Percentiles rank a stretch among this genome's conserved stretches.
These are phyloP conservation scores for Fusarium redolens DNA, from an alignment of 2,329 filamentous ascomycete species.

Conservation along the genomic window DNA sequence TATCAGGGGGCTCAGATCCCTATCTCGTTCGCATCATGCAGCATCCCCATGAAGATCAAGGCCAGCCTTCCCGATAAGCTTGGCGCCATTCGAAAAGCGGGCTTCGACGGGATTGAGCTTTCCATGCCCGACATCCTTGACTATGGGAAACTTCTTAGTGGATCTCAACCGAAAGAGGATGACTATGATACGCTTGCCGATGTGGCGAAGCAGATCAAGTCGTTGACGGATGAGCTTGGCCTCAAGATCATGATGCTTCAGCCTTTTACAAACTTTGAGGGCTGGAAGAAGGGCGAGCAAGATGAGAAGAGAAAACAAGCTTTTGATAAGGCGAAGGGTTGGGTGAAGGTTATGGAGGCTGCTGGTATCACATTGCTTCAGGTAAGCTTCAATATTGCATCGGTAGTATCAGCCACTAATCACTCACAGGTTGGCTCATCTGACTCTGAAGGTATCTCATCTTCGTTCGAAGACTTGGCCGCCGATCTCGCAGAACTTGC, in stretches of 20 bases:
- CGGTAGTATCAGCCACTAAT: not conserved
- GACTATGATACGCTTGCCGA: constrained; percentile 69
- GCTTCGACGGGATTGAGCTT: constrained; percentile 78
- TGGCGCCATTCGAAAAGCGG: constrained; percentile 70
- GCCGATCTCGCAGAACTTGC: constrained; percentile 72
- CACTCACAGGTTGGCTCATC: constrained; percentile 66
- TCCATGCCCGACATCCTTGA: constrained; percentile 77
- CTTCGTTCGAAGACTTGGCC: constrained; percentile 63
- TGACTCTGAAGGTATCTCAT: constrained; percentile 68
- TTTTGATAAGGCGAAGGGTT: constrained; percentile 71
- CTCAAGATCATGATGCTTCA: constrained; percentile 78
- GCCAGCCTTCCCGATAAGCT: constrained; percentile 70
- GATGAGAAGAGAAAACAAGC: constrained; percentile 70
- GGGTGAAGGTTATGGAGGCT: constrained; percentile 78
- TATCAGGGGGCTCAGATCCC: constrained; percentile 6
- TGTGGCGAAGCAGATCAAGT: constrained; percentile 65
- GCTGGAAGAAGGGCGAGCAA: constrained; percentile 66
- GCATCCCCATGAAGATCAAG: constrained; percentile 58
- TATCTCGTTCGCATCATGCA: constrained; percentile 64
- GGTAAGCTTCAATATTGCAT: constrained; percentile 50
- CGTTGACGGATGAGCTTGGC: constrained; percentile 63
- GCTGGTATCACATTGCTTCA: constrained; percentile 78
- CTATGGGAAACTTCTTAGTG: constrained; percentile 66
- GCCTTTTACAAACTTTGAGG: constrained; percentile 82
- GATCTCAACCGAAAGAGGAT: constrained; percentile 62